These are phyloP conservation scores for Pyrenophora teres DNA, from an alignment of 2,329 filamentous ascomycete genomes.

Conservation along the genomic window DNA sequence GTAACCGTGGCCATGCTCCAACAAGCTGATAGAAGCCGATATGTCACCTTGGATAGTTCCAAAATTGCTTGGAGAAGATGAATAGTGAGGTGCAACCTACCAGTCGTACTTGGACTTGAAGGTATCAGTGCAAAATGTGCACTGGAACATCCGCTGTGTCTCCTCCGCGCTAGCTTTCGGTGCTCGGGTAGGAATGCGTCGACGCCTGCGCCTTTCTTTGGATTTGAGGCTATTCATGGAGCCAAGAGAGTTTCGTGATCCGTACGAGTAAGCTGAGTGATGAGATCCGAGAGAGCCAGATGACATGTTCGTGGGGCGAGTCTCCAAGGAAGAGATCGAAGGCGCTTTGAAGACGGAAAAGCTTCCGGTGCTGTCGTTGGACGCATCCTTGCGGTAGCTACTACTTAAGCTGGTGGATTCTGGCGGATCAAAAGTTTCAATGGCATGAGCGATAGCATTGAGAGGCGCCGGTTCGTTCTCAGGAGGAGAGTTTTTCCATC, in stretches of 20 bases:
- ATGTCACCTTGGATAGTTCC: too few relatives aligned
- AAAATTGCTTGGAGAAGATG: too few relatives aligned
- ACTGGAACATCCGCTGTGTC: constrained; percentile 39
- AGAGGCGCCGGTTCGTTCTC: constrained; percentile 71
- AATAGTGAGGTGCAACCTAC: constrained; percentile 13
- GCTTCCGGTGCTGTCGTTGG: constrained; percentile 53
- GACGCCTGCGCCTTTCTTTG: constrained; percentile 62
- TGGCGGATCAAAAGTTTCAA: constrained; percentile 49
- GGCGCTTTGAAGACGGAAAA: constrained; percentile 58
- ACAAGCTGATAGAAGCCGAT: neutral
- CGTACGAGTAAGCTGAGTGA: constrained; percentile 61
- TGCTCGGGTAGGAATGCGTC: constrained; percentile 53
- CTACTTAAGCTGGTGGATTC: constrained; percentile 43
- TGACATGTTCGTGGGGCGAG: constrained; percentile 55
- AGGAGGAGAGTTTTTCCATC: constrained; percentile 71
- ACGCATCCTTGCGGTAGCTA: constrained; percentile 54
- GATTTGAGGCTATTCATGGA: constrained; percentile 60
- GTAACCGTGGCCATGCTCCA: neutral
- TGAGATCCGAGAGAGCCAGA: constrained; percentile 60
- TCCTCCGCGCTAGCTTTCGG: constrained; percentile 31
- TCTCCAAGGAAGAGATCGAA: constrained; percentile 60
- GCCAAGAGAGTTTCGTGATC: constrained; percentile 60
- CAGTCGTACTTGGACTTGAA: constrained; percentile 51
- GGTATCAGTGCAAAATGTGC: constrained; percentile 48
- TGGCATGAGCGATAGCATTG: constrained; percentile 66